Base-by-base conservation (phyloP, 768 basidiomycete genomes). In the Panaeolus papilionaceus region DNA sequence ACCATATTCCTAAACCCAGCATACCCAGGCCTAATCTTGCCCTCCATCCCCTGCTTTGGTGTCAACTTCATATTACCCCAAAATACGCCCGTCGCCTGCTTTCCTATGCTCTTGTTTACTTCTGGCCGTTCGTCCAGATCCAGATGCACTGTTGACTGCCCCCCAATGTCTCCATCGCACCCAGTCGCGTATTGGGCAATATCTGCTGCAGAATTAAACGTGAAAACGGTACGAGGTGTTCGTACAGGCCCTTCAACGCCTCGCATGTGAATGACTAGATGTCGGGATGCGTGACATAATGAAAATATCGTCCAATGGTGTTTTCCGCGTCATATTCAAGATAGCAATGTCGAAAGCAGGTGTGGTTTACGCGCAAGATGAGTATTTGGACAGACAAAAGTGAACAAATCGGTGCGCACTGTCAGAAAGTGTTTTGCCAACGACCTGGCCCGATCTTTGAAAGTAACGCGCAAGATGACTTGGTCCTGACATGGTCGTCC, bases 1-100 rank as follows among this genome's bases (percentile, higher is more conserved):
- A 92, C 95, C 83, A 90, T 92, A 75, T 90, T 97, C 70, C 94
- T 82, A 75, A 98, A 94, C 18, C 94, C 96, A 16, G 95, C 94
- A 78, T 97, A 99, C 0, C 96, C 96, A 5, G 90, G 89, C 61
- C 93, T 82, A 42, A 97, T 83, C 71, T 87, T 86, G 1, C 88
- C 86, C 72, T 89, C 86, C 64, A 90, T 78, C n/a, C 87, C 88
- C 1, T 88, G 81, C 61, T 86, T 88, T 1, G 96, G 92, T 45
- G 81, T 83, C 18, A 93, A 82, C 44, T 85, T 80, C 89, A 97
- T 90, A 28, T 89, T 84, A 2, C 95, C 95, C 87, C 88, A 92
- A 75, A 97, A 96, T 64, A 88, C 83, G 2, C 81, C 92, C 2
- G 89, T 89, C 16, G 88, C 84, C 0, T 75, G 65, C 64, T 82